These are phyloP conservation scores for Astrothelium subdiscretum DNA, from an alignment of 495 filamentous ascomycete genomes.

Conservation along the genomic window DNA sequence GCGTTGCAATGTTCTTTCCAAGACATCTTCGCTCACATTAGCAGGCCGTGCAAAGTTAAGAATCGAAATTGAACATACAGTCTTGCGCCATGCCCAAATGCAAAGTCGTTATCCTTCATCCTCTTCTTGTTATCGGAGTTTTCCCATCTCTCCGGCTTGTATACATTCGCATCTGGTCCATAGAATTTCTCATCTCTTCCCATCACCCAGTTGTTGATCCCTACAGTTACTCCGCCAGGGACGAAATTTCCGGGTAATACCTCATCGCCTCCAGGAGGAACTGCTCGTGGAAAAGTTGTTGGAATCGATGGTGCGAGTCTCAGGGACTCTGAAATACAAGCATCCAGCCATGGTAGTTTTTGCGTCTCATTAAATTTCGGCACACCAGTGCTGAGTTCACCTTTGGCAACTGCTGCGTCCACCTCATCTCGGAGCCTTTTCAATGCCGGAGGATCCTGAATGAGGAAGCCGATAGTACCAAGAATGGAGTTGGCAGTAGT, in stretches of 20 bases:
- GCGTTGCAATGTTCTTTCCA: conserved; percentile 16
- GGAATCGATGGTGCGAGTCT: conserved; percentile 22
- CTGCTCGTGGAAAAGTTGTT: conserved; percentile 13
- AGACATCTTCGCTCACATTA: conserved; percentile 16
- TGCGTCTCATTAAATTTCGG: conserved; percentile 20
- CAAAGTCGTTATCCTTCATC: not conserved
- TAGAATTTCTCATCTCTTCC: conserved; percentile 16
- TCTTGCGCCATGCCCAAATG: not conserved
- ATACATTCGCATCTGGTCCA: conserved; percentile 19
- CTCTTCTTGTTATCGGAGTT: not conserved
- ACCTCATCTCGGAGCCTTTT: conserved; percentile 17
- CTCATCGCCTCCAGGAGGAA: conserved; percentile 11
- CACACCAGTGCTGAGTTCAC: conserved; percentile 13
- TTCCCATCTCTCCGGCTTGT: conserved; percentile 18
- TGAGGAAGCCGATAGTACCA: conserved; percentile 19
- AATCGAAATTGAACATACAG: not conserved
- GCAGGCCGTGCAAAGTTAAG: not conserved
- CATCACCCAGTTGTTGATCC: conserved; percentile 19
- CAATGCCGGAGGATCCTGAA: conserved; percentile 16
- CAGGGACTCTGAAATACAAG: conserved; percentile 23
- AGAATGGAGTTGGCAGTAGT: conserved; percentile 23
- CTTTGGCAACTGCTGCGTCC: conserved; percentile 8
- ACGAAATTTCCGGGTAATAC: conserved; percentile 9
- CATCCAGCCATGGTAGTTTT: conserved; percentile 20
- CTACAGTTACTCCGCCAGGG: conserved; percentile 16